Evolutionary conservation across 441 rosid genomes (phyloP).

Genomic region (Pelargonium citronellum): DNA sequence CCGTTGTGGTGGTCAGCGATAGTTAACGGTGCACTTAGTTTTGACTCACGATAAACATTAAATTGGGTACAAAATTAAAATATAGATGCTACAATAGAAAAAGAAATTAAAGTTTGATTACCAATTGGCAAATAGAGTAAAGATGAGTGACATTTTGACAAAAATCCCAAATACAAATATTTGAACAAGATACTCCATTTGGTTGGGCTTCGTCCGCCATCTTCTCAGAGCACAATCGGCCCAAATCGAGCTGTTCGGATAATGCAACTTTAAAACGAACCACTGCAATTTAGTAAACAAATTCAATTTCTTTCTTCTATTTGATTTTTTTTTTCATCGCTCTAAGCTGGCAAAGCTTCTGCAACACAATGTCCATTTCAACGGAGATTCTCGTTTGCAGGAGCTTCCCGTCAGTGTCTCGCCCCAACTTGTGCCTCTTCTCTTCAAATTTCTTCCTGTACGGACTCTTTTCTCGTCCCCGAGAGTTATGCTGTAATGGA

Average conservation of each 20-base stretch:
- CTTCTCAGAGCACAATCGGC: neutral
- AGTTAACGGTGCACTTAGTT: too few relatives aligned
- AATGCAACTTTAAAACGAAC: conserved; percentile 1
- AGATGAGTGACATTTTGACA: too few relatives aligned
- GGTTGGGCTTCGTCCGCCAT: neutral
- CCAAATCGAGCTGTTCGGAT: neutral
- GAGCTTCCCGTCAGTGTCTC: conserved; percentile 24
- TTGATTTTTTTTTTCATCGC: neutral
- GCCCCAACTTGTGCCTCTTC: conserved; percentile 22
- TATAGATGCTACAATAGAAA: too few relatives aligned
- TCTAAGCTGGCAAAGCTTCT: neutral
- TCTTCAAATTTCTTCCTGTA: conserved; percentile 24
- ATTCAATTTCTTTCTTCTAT: neutral
- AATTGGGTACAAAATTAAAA: too few relatives aligned
- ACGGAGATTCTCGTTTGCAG: conserved; percentile 38
- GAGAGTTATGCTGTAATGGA: conserved; percentile 12
- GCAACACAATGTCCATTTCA: conserved; percentile 23
- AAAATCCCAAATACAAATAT: too few relatives aligned
- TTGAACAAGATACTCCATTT: too few relatives aligned
- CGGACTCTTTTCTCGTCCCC: conserved; percentile 21
- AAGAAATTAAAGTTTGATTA: too few relatives aligned
- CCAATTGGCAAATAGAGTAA: too few relatives aligned
- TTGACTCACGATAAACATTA: too few relatives aligned
- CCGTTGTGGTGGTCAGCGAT: too few relatives aligned
- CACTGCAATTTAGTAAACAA: neutral